These are phyloP conservation scores for Boletus sp. DNA, from an alignment of 768 basidiomycete genomes.

Conservation along the genomic window DNA sequence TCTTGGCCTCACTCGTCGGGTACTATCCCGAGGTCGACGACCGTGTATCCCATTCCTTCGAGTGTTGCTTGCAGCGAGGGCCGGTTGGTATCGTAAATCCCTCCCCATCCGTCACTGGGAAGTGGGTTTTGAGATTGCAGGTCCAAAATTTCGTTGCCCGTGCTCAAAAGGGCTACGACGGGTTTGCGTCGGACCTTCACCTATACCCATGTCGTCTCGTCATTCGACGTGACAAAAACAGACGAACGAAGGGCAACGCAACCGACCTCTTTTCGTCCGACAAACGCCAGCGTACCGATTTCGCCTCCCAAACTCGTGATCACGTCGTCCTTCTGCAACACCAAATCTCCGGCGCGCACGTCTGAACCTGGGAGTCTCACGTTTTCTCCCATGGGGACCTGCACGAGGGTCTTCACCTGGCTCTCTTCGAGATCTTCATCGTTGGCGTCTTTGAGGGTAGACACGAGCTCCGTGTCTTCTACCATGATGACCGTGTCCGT, in stretches of 20 bases:
- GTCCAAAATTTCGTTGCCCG: conserved; percentile 80
- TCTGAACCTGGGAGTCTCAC: conserved; percentile 75
- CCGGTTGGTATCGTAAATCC: conserved; percentile 84
- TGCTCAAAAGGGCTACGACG: conserved; percentile 76
- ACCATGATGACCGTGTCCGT: conserved; percentile 88
- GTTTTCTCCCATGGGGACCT: conserved; percentile 66
- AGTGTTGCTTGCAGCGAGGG: conserved; percentile 73
- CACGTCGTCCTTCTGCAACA: conserved; percentile 59
- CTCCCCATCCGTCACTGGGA: conserved; percentile 53
- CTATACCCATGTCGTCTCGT: conserved; percentile 35
- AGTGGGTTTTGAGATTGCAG: conserved; percentile 43
- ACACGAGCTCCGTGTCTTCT: conserved; percentile 81
- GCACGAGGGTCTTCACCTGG: conserved; percentile 64
- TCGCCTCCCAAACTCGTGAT: conserved; percentile 74
- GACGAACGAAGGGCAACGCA: not conserved
- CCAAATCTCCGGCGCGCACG: conserved; percentile 63
- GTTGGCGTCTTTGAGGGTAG: conserved; percentile 40
- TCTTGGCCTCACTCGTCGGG: conserved; percentile 56
- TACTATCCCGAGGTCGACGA: conserved; percentile 80
- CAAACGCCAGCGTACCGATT: conserved; percentile 77
- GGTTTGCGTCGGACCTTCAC: conserved; percentile 72
- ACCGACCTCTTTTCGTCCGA: conserved; percentile 68
- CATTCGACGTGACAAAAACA: not conserved
- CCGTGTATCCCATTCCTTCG: conserved; percentile 70
- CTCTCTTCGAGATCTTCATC: conserved; percentile 60